Conservation (phyloP, 2,329 filamentous ascomycete genomes). For the Colletotrichum euphorbiae region DNA sequence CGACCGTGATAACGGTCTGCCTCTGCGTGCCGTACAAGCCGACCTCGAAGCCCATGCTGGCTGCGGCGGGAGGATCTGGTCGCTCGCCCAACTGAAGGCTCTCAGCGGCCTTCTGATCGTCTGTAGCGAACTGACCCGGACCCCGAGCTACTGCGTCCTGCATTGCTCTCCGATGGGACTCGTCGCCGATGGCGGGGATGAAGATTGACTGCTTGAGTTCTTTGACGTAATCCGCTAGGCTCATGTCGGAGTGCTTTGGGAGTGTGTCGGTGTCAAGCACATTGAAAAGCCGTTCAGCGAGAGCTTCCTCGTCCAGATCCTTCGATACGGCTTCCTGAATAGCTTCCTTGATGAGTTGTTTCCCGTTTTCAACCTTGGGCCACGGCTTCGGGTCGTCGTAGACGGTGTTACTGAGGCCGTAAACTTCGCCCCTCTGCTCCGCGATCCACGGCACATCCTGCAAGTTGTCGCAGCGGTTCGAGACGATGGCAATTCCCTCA, state of each 20-base stretch:
- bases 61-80: conserved; percentile 45
- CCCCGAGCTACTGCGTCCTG: conserved; percentile 54
- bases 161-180: conserved; percentile 59
- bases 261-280: conserved; percentile 70
- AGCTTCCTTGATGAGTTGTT: conserved; percentile 56
- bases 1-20: conserved; percentile 71
- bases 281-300: conserved; percentile 64
- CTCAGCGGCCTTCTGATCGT: conserved; percentile 51
- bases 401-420: conserved; percentile 72
- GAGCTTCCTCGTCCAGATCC: conserved; percentile 56
- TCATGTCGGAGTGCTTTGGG: conserved; percentile 54
- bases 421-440: conserved; percentile 61
- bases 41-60: conserved; percentile 60
- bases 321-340: conserved; percentile 55
- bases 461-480: conserved; percentile 66
- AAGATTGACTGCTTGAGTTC: conserved; percentile 71
- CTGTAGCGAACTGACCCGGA: conserved; percentile 52
- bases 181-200: conserved; percentile 67
- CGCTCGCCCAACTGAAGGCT: conserved; percentile 46
- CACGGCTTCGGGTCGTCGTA: conserved; percentile 66
- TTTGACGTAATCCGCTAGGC: conserved; percentile 65
- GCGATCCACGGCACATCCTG: conserved; percentile 69
- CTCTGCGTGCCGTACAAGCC: conserved; percentile 75
- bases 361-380: conserved; percentile 71
- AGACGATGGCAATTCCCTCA: conserved; percentile 69